A percentile compares a stretch with the other conserved stretches of the same genome.
These are phyloP conservation scores for Mycena metata DNA, from an alignment of 768 basidiomycete species.

Conservation along the genomic window DNA sequence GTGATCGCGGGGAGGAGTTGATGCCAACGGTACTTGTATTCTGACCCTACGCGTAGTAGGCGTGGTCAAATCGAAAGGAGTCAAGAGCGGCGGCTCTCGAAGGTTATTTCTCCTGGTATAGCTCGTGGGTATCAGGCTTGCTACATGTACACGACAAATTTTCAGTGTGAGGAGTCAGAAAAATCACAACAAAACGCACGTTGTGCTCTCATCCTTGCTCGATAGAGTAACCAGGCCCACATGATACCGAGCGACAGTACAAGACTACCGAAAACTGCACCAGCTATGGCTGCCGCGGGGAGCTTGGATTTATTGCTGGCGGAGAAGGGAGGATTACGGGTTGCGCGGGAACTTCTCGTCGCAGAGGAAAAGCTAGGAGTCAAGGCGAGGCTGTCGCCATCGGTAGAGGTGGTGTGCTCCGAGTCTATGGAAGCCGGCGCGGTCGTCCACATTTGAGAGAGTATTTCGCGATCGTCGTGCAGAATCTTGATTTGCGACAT, in stretches of 20 bases:
- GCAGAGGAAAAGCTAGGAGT: background rate
- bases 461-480: no score
- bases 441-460: no score
- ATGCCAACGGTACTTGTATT: constrained; percentile 1
- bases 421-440: no score
- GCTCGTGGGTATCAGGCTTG: background rate
- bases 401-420: no score
- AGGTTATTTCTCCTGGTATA: background rate
- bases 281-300: constrained; percentile 7
- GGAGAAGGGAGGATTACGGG: background rate
- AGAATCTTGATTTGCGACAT: no score
- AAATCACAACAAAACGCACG: background rate
- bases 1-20: background rate
- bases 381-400: no score
- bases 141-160: background rate
- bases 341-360: background rate
- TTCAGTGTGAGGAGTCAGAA: background rate
- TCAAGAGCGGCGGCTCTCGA: background rate
- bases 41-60: constrained; percentile 6
- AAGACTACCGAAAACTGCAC: background rate
- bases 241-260: background rate
- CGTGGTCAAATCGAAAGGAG: background rate
- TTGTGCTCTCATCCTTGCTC: background rate
- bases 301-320: background rate
- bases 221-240: background rate